Base-by-base conservation (phyloP, 208 protist species). In the Entamoeba invadens region DNA sequence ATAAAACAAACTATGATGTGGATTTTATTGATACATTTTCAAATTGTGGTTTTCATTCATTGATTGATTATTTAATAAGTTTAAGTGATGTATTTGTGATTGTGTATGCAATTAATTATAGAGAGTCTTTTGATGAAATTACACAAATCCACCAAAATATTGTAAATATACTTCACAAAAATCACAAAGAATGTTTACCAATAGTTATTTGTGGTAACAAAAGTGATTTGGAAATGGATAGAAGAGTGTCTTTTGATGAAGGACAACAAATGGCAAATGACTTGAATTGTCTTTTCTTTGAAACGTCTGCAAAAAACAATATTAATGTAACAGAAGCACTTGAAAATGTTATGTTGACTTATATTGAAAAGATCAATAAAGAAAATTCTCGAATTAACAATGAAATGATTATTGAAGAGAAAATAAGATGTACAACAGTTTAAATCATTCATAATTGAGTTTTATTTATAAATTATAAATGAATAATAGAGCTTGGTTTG, bases 61-160 rank as follows among this genome's bases (percentile, higher is more conserved):
- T 97, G 96, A 94, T 96, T 92, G 96, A 97, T 94, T 92, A 97
- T 77, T 97, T 97, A 94, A 97, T 97, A 96, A 96, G 96, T 93
- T 97, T 96, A 91, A 96, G 96, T 92, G 95, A 97, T 94, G 97
- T 96, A 93, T 97, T 97, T 93, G 93, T 97, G n/a, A 94, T 97
- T 25, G 96, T 97, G 12, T 97, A 97, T 94, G 95, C 94, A 45
- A 97, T 97, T 92, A 97, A 96, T 50, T 95, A 96, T 50, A 92
- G 96, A 45, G 92, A 46, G 1, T 96, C 96, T 1, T 97, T 97
- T 93, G 96, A 97, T 94, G 97, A 97, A 51, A 72, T 97, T 14
- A 87, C 91, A 91, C 96, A 96, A 91, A 51, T 97, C 42, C 68
- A 95, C 46, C 96, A 97, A 91, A 95, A 97, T 94, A 97, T 97